phyloP scores from a whole-genome alignment of 176 grass and related monocot genomes.

The Triticum monococcum region DNA sequence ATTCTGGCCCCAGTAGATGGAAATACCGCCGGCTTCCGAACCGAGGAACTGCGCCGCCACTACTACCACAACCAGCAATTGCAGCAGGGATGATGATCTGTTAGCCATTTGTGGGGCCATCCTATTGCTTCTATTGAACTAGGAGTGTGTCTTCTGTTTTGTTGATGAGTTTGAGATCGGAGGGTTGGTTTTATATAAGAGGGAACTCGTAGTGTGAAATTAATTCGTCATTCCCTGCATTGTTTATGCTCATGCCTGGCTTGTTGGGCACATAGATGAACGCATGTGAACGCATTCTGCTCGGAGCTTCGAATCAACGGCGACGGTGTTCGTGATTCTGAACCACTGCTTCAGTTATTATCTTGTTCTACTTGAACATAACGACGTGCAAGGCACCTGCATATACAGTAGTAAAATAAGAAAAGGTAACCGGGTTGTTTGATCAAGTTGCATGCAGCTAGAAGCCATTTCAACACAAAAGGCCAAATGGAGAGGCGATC shows the following conservation, averaged over 20 bases:
- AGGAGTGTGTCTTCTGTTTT: not conserved
- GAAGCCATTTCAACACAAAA: too few relatives aligned
- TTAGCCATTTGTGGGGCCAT: not conserved
- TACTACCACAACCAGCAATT: slow-evolving; percentile 19
- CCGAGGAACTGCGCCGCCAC: not conserved
- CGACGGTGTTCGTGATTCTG: not conserved
- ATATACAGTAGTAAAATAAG: not conserved
- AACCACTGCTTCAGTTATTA: too few relatives aligned
- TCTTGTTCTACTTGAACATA: not conserved
- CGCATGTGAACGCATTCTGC: not conserved
- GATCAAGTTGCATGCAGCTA: too few relatives aligned
- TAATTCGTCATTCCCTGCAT: not conserved
- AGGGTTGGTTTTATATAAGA: slow-evolving; percentile 11
- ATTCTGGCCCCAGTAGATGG: slow-evolving; percentile 49
- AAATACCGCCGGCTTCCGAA: too few relatives aligned
- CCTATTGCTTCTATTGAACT: not conserved
- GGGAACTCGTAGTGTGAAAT: not conserved
- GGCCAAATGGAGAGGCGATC: too few relatives aligned
- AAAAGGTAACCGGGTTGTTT: not conserved
- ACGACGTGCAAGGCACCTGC: not conserved
- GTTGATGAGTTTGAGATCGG: not conserved
- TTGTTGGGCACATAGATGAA: too few relatives aligned
- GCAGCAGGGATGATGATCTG: not conserved
- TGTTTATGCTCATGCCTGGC: too few relatives aligned
- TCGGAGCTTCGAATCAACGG: not conserved